phyloP scores from a whole-genome alignment of 352 stramenopile species.

The Lagenidium giganteum region DNA sequence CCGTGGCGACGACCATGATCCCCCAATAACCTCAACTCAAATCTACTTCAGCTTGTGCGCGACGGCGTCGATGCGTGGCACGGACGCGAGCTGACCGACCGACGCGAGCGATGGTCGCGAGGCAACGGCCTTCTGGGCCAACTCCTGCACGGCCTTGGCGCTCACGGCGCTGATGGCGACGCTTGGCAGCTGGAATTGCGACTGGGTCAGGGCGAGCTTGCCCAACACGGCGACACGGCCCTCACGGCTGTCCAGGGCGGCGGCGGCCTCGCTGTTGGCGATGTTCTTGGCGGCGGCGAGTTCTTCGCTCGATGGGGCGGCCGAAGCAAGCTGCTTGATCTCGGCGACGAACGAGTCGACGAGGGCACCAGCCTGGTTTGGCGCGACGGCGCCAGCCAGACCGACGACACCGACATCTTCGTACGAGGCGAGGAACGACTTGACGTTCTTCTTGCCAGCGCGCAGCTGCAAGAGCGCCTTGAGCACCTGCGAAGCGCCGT shows the following conservation, averaged over 20 bases:
- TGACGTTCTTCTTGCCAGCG: constrained; percentile 57
- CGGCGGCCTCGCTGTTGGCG: constrained; percentile 36
- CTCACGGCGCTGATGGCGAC: constrained; percentile 32
- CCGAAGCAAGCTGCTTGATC: constrained; percentile 68
- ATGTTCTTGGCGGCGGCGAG: constrained; percentile 69
- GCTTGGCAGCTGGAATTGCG: constrained; percentile 30
- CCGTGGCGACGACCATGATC: too few species aligned
- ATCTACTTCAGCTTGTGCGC: constrained; percentile 77
- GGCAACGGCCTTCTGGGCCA: constrained; percentile 72
- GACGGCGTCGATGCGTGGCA: constrained; percentile 71
- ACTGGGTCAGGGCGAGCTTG: constrained; percentile 32
- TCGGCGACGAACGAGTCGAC: constrained; percentile 64
- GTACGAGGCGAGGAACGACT: constrained; percentile 60
- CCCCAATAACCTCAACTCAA: too few species aligned
- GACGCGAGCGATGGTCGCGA: constrained; percentile 69
- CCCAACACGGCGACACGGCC: constrained; percentile 38
- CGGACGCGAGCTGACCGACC: constrained; percentile 62
- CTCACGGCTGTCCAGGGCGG: constrained; percentile 34
- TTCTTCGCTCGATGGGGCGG: constrained; percentile 58
- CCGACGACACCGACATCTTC: constrained; percentile 57
- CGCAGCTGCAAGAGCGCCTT: constrained; percentile 51
- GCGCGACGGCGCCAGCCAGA: constrained; percentile 45
- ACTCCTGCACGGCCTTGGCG: constrained; percentile 61
- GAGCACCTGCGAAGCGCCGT: constrained; percentile 60
- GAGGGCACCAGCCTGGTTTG: constrained; percentile 50